These are phyloP conservation scores for Xylariaceae sp. DNA, from an alignment of 2,329 filamentous ascomycete species.

Conservation along the genomic window DNA sequence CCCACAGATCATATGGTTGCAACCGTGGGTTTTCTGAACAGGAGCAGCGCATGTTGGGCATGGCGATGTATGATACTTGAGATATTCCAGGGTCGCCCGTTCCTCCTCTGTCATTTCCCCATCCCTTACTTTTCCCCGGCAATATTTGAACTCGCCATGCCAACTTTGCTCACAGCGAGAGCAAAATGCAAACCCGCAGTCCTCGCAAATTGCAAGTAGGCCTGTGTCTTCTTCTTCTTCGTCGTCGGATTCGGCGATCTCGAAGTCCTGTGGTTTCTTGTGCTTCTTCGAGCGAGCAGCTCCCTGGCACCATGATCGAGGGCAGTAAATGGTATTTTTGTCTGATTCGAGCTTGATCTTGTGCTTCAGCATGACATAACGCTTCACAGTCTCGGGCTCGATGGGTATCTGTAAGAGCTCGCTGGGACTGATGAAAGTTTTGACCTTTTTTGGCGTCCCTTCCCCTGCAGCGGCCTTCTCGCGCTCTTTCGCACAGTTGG, in stretches of 20 bases:
- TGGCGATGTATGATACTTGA: slow-evolving; percentile 75
- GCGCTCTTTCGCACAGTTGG: slow-evolving; percentile 70
- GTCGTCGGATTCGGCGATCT: slow-evolving; percentile 58
- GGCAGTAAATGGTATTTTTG: slow-evolving; percentile 89
- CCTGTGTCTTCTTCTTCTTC: slow-evolving; percentile 51
- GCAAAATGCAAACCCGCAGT: slow-evolving; percentile 89
- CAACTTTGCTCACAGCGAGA: slow-evolving; percentile 68
- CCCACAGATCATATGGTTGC: slow-evolving; percentile 95
- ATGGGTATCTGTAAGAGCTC: slow-evolving; percentile 79
- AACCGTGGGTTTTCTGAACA: slow-evolving; percentile 87
- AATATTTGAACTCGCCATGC: slow-evolving; percentile 82
- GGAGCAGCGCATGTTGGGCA: slow-evolving; percentile 86
- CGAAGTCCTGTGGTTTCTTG: slow-evolving; percentile 66
- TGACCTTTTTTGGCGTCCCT: slow-evolving; percentile 50
- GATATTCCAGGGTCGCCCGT: slow-evolving; percentile 80
- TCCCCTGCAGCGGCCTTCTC: slow-evolving; percentile 31
- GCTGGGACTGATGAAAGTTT: slow-evolving; percentile 71
- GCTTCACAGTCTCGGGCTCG: slow-evolving; percentile 68
- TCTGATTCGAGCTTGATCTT: slow-evolving; percentile 91
- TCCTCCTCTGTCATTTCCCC: slow-evolving; percentile 80
- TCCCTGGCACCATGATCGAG: slow-evolving; percentile 87
- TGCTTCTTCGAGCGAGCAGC: slow-evolving; percentile 75
- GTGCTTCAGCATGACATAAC: slow-evolving; percentile 86
- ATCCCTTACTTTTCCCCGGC: slow-evolving; percentile 62
- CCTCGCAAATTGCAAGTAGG: slow-evolving; percentile 79